phyloP scores from a whole-genome alignment of 495 filamentous ascomycete species.

The Aspergillus affinis region DNA sequence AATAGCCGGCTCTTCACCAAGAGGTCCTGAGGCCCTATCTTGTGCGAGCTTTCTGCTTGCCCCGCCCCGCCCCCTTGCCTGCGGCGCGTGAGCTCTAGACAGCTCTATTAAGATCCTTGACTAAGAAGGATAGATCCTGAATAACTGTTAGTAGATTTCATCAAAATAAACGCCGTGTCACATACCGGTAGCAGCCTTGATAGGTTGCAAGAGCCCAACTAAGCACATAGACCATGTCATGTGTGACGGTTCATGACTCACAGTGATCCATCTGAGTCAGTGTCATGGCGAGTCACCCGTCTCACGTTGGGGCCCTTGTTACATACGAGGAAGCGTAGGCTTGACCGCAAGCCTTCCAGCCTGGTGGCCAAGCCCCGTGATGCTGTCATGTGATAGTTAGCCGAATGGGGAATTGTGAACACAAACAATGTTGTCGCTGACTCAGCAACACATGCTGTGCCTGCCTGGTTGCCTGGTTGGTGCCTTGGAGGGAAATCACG shows the following conservation, averaged over 20 bases:
- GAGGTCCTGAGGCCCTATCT: too few species aligned
- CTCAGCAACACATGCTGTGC: not conserved
- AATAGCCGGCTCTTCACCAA: too few species aligned
- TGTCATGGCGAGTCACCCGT: not conserved
- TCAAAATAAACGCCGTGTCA: not conserved
- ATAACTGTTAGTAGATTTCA: not conserved
- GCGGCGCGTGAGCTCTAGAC: not conserved
- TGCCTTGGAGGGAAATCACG: not conserved
- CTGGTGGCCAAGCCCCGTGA: not conserved
- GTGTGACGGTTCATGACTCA: not conserved
- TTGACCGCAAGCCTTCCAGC: not conserved
- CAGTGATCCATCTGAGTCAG: not conserved
- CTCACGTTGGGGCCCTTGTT: not conserved
- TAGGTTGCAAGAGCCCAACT: not conserved
- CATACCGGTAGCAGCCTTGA: not conserved
- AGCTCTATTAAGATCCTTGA: not conserved
- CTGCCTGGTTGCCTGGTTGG: constrained; percentile 1
- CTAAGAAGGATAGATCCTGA: not conserved
- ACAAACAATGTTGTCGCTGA: not conserved
- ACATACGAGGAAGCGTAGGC: not conserved
- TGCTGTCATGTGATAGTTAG: not conserved
- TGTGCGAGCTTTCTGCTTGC: too few species aligned
- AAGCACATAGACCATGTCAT: not conserved
- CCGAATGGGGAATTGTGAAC: not conserved
- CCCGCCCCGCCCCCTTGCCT: too few species aligned